Conservation (phyloP, 331 rosid species). For the Pyrus hybrid region DNA sequence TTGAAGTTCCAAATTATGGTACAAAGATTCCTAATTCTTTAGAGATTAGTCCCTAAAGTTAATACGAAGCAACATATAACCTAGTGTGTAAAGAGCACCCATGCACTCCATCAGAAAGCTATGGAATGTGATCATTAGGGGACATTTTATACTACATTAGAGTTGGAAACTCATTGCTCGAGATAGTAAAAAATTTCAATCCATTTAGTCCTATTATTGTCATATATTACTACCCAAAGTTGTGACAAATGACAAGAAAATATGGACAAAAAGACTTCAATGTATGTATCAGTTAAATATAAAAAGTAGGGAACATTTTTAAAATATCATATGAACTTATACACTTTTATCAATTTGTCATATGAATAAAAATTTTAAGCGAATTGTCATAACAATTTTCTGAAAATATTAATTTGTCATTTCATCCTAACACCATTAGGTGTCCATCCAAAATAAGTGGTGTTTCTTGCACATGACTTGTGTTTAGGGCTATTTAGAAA, state of each 20-base stretch:
- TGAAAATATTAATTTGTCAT: no score
- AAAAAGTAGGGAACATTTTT: no score
- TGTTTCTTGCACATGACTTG: no score
- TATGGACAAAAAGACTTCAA: not conserved
- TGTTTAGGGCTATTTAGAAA: no score
- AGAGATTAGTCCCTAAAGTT: conserved; percentile 2
- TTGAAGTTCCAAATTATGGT: conserved; percentile 46
- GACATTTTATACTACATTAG: conserved; percentile 8
- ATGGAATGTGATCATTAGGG: conserved; percentile 13
- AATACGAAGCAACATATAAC: not conserved
- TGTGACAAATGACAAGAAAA: not conserved
- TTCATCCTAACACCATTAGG: no score
- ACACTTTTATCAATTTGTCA: no score
- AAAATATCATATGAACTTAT: no score
- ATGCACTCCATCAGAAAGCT: not conserved
- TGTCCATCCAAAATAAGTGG: no score
- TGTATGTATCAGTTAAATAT: not conserved
- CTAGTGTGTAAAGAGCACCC: not conserved
- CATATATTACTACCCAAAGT: not conserved
- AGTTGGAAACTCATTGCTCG: conserved; percentile 38
- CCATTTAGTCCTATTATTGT: not conserved
- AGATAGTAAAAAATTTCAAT: not conserved
- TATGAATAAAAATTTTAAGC: no score
- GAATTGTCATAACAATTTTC: no score
- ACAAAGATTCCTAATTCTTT: conserved; percentile 4